phyloP scores from a whole-genome alignment of 768 basidiomycete genomes.

The Collybia nuda region DNA sequence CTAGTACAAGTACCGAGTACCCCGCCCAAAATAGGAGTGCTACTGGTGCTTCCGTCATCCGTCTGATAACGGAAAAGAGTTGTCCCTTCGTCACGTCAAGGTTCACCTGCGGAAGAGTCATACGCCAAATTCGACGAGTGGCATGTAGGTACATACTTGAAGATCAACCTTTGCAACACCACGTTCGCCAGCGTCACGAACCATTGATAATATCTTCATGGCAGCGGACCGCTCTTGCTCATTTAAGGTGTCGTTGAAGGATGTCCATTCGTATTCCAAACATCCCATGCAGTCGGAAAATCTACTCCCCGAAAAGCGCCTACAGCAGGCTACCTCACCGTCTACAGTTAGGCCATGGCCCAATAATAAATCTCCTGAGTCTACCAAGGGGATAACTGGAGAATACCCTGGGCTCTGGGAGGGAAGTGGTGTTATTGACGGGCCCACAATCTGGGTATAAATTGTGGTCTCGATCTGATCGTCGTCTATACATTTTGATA shows the following conservation, averaged over 20 bases:
- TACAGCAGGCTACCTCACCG: slow-evolving; percentile 50
- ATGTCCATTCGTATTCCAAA: slow-evolving; percentile 39
- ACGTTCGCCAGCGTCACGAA: slow-evolving; percentile 32
- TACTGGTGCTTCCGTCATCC: slow-evolving; percentile 43
- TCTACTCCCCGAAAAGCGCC: slow-evolving; percentile 25
- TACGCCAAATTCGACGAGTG: slow-evolving; percentile 1
- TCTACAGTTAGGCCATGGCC: slow-evolving; percentile 45
- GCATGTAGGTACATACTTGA: slow-evolving; percentile 26
- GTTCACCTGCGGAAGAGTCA: slow-evolving; percentile 11
- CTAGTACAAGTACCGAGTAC: slow-evolving; percentile 53
- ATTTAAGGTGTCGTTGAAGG: slow-evolving; percentile 24
- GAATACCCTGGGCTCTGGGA: slow-evolving; percentile 16
- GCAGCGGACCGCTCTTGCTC: slow-evolving; percentile 26
- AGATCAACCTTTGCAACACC: slow-evolving; percentile 40
- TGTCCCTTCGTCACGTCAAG: slow-evolving; percentile 16
- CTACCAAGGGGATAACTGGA: slow-evolving; percentile 10
- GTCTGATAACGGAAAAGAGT: slow-evolving; percentile 32
- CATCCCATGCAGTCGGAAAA: slow-evolving; percentile 46
- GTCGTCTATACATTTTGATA: slow-evolving; percentile 54
- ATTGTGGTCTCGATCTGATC: slow-evolving; percentile 79
- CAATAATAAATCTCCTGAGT: slow-evolving; percentile 16
- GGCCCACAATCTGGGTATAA: slow-evolving; percentile 38
- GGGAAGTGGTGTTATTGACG: slow-evolving; percentile 10
- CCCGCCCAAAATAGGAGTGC: slow-evolving; percentile 71
- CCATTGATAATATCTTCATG: slow-evolving; percentile 32